Evolutionary conservation across 306 rosid species (phyloP).

Genomic region (Lathyrus tuberosus): DNA sequence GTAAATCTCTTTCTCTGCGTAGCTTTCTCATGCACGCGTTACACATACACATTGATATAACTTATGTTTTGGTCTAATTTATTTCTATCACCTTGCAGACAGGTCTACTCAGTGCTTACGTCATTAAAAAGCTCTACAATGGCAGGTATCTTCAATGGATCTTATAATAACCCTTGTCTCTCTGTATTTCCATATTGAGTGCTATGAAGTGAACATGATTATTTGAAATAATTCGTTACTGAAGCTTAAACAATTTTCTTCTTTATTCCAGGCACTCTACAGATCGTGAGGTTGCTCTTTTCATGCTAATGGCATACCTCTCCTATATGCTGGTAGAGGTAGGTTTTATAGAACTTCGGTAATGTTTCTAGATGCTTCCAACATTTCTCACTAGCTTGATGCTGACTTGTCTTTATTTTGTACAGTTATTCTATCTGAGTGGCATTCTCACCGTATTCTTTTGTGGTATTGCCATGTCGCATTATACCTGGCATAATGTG

Average conservation of each 20-base stretch:
- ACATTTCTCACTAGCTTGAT: conserved; percentile 24
- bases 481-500: too few relatives aligned
- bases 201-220: conserved; percentile 1
- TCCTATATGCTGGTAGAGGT: conserved; percentile 97
- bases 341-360: conserved; percentile 43
- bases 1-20: too few relatives aligned
- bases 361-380: conserved; percentile 10
- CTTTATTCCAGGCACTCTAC: conserved; percentile 83
- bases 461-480: conserved; percentile 95
- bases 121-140: too few relatives aligned
- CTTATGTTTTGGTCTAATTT: too few relatives aligned
- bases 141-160: too few relatives aligned
- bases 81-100: too few relatives aligned
- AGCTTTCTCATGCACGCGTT: too few relatives aligned
- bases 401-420: conserved; percentile 39
- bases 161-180: too few relatives aligned
- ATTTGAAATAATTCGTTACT: conserved; percentile 29
- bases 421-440: conserved; percentile 81
- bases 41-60: too few relatives aligned
- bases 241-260: conserved; percentile 31
- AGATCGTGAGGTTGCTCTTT: conserved; percentile 96
- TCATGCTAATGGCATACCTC: conserved; percentile 97
- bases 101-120: too few relatives aligned
- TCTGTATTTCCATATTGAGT: too few relatives aligned
- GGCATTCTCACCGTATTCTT: conserved; percentile 96